Evolutionary conservation across 2,329 filamentous ascomycete genomes (phyloP).

Genomic region (Exophiala aquamarina): DNA sequence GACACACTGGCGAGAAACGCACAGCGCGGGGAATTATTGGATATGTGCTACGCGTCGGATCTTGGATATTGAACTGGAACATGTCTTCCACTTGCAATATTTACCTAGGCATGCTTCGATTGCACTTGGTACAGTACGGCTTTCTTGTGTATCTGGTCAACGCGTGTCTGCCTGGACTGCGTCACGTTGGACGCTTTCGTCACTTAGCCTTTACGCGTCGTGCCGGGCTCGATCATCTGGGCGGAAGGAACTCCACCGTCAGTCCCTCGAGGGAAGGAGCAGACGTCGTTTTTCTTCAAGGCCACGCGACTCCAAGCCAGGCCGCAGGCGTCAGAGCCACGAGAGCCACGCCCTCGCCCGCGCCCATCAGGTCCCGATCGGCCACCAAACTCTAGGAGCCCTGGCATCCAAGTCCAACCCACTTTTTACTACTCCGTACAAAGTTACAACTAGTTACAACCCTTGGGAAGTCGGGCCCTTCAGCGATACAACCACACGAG

Average conservation of each 20-base stretch:
- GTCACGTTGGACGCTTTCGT: background rate
- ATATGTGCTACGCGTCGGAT: too few species aligned
- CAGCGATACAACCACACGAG: too few species aligned
- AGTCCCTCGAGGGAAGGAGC: background rate
- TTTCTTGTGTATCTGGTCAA: background rate
- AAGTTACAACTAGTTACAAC: too few species aligned
- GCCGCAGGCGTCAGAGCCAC: background rate
- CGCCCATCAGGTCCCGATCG: background rate
- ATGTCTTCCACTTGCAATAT: too few species aligned
- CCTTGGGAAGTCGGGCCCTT: too few species aligned
- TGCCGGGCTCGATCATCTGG: background rate
- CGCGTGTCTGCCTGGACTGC: background rate
- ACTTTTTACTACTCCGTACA: too few species aligned
- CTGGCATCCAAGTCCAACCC: too few species aligned
- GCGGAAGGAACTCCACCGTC: background rate
- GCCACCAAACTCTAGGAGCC: too few species aligned
- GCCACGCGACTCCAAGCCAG: background rate
- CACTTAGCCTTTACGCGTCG: background rate
- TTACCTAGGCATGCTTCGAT: background rate
- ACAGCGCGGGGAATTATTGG: too few species aligned
- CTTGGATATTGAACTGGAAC: too few species aligned
- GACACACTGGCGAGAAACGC: too few species aligned
- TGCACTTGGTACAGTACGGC: background rate
- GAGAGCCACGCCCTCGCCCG: background rate
- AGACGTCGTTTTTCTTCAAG: background rate